These are phyloP conservation scores for Clonostachys rhizophaga DNA, from an alignment of 2,329 filamentous ascomycete genomes.

Conservation along the genomic window DNA sequence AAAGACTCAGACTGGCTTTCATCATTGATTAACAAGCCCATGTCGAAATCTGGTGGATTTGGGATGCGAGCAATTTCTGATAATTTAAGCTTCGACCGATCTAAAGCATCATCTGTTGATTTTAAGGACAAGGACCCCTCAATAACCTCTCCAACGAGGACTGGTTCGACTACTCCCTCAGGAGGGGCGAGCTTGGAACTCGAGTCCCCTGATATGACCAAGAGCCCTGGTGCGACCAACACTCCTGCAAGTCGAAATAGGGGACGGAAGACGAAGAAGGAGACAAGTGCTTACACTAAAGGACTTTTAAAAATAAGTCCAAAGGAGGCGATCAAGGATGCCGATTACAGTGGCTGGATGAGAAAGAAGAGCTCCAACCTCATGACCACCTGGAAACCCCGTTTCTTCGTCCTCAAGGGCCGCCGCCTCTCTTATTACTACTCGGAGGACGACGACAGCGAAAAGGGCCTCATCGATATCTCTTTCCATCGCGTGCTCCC, in stretches of 20 bases:
- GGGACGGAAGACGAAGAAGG: slow-evolving; percentile 80
- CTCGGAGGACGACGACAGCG: slow-evolving; percentile 83
- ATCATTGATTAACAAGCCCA: slow-evolving; percentile 41
- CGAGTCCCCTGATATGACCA: slow-evolving; percentile 65
- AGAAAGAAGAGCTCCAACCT: slow-evolving; percentile 96
- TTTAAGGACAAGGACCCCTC: slow-evolving; percentile 38
- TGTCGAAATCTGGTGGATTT: slow-evolving; percentile 45
- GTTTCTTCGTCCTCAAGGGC: slow-evolving; percentile 91
- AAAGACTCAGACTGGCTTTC: slow-evolving; percentile 47
- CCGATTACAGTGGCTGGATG: slow-evolving; percentile 98
- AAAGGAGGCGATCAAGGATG: slow-evolving; percentile 75
- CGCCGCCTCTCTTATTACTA: slow-evolving; percentile 95
- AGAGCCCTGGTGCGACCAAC: slow-evolving; percentile 44
- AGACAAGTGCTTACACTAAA: slow-evolving; percentile 88
- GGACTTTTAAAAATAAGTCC: slow-evolving; percentile 80
- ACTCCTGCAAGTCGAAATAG: slow-evolving; percentile 43
- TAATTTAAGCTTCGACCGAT: slow-evolving; percentile 31
- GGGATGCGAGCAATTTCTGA: slow-evolving; percentile 87
- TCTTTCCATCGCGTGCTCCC: slow-evolving; percentile 96
- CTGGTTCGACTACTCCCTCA: slow-evolving; percentile 69
- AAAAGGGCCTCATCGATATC: slow-evolving; percentile 95
- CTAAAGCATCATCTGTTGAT: slow-evolving; percentile 1
- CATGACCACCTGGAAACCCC: slow-evolving; percentile 96
- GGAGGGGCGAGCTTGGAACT: slow-evolving; percentile 69
- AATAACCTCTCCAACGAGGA: slow-evolving; percentile 63